Evolutionary conservation across 805 yeast species (phyloP), one percentile per base, ranked within the genome.

Genomic region (Yarrowia sp.): DNA sequence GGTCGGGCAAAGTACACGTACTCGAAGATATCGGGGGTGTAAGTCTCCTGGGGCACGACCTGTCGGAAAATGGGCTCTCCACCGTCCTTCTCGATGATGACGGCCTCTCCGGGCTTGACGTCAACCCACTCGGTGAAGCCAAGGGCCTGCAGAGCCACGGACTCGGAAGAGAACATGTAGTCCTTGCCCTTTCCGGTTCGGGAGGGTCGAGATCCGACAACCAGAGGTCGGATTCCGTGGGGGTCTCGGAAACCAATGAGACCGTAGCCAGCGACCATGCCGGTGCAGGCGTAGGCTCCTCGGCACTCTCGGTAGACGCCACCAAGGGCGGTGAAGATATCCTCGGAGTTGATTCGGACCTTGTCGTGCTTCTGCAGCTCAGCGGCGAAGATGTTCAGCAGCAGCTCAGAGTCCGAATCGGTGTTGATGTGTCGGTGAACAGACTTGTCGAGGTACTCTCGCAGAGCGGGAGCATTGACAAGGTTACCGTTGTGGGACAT

Each of bases 1-100:
- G 98, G 98, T 77, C 99, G 87, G 16, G 99, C 98, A 82, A 95
- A 95, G 80, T 95, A 95, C 56, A 95, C 99, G 77, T 93, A 95
- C 80, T 95, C 99, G 75, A 95, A 95, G 71, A 95, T 87, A 81
- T 96, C 98, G 8, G 99, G 99, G 15, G 97, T 88, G 79, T 92
- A 93, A 1, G 89, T 80, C 76, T 84, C 83, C 72, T 88, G 85
- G 71, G 90, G 89, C 9, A 89, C 95, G 56, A 94, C 92, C 80
- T 95, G 98, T 73, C 86, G 86, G 78, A 90, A 88, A 78, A 91
- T 92, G 10, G 97, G 97, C 64, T 78, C 78, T 78, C 86, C 82
- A 59, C 87, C 82, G 73, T 84, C 85, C 79, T 94, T 93, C 71
- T 92, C 93, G 74, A 94, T 89, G 72, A 95, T 90, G 52, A 95